Evolutionary conservation across 495 filamentous ascomycete genomes (phyloP).

Genomic region (Hyaloscypha finlandica): DNA sequence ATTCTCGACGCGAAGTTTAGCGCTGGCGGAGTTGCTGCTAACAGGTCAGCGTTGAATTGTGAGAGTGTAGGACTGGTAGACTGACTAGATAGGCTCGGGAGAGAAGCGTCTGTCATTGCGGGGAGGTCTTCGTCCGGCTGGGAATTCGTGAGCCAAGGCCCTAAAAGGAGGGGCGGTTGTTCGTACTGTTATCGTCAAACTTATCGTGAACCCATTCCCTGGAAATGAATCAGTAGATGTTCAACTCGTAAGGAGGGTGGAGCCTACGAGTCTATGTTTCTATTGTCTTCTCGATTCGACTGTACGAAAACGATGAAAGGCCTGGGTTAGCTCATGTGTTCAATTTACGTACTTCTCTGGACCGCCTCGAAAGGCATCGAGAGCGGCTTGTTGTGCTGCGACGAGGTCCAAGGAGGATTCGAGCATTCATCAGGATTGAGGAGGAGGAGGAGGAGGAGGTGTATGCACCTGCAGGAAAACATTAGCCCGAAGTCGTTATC

Average conservation of each 20-base stretch:
- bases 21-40: constrained; percentile 52
- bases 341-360: constrained; percentile 38
- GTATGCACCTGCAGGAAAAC: constrained; percentile 36
- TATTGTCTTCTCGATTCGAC: constrained; percentile 52
- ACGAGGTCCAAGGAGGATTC: constrained; percentile 22
- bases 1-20: constrained; percentile 85
- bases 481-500: background rate
- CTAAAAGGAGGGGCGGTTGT: constrained; percentile 19
- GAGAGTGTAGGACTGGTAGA: constrained; percentile 4
- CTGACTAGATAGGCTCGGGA: constrained; percentile 15
- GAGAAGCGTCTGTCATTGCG: constrained; percentile 29
- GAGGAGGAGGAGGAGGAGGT: constrained; percentile 40
- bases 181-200: constrained; percentile 64
- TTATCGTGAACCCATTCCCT: constrained; percentile 94
- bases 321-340: constrained; percentile 37
- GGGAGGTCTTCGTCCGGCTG: constrained; percentile 30
- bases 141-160: constrained; percentile 19
- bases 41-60: constrained; percentile 6
- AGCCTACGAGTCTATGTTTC: constrained; percentile 55
- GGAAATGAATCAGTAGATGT: constrained; percentile 13
- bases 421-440: constrained; percentile 40
- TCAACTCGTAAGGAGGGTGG: background rate
- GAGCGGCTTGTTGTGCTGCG: constrained; percentile 22
- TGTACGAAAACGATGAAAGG: constrained; percentile 38
- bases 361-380: constrained; percentile 30